Conservation (phyloP, 768 basidiomycete genomes). For the Boletellus emodensis region DNA sequence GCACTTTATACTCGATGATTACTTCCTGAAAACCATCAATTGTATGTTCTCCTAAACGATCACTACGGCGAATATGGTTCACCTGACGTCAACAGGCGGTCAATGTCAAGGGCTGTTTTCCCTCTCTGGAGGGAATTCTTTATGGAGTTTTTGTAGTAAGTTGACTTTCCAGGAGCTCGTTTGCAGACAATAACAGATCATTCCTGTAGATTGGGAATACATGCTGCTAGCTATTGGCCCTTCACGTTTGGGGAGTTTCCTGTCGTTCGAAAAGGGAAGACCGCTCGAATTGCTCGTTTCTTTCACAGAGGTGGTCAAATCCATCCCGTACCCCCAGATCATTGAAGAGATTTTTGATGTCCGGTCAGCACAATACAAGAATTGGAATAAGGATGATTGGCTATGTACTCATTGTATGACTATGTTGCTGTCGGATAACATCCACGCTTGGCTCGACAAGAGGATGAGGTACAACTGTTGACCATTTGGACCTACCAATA, state of each 20-base stretch:
- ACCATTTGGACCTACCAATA: neutral
- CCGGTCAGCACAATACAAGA: constrained; percentile 14
- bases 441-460: constrained; percentile 13
- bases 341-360: constrained; percentile 18
- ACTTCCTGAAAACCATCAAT: constrained; percentile 14
- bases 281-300: constrained; percentile 4
- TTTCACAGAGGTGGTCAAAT: constrained; percentile 3
- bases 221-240: constrained; percentile 6
- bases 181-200: neutral
- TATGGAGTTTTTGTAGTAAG: constrained; percentile 31
- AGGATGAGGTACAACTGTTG: neutral
- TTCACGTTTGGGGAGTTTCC: neutral
- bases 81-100: neutral
- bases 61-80: neutral
- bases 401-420: constrained; percentile 31
- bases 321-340: constrained; percentile 9
- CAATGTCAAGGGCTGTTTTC: constrained; percentile 8
- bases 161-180: neutral
- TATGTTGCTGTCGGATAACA: constrained; percentile 13
- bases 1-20: constrained; percentile 19
- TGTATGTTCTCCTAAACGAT: constrained; percentile 17
- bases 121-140: constrained; percentile 11
- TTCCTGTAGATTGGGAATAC: constrained; percentile 17
- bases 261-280: constrained; percentile 4
- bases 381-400: constrained; percentile 31